Evolutionary conservation across 768 basidiomycete genomes (phyloP).

Genomic region (Serendipita sp.): DNA sequence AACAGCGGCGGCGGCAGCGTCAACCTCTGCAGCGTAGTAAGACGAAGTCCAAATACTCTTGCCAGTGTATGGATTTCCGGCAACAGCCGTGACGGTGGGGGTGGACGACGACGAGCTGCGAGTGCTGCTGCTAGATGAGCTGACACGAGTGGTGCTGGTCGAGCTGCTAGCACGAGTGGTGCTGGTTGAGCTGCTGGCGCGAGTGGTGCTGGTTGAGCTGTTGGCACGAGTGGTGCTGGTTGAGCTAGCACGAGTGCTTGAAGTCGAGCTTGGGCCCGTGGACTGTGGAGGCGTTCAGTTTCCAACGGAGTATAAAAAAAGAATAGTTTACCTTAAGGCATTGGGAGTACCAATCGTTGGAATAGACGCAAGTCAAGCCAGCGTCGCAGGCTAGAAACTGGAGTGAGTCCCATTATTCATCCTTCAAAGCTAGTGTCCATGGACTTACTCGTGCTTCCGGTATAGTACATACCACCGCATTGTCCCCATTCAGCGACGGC

Average conservation of each 20-base stretch:
- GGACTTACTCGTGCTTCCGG: too few species aligned
- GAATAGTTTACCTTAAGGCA: not conserved
- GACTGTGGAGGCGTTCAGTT: not conserved
- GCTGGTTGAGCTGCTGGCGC: not conserved
- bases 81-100: conserved; percentile 21
- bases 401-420: too few species aligned
- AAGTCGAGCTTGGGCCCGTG: not conserved
- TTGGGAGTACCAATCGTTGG: not conserved
- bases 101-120: conserved; percentile 14
- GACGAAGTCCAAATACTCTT: conserved; percentile 37
- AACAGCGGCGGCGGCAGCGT: conserved; percentile 31
- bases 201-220: not conserved
- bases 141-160: not conserved
- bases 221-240: not conserved
- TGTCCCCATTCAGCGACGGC: not conserved
- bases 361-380: not conserved
- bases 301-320: not conserved
- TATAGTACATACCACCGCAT: too few species aligned
- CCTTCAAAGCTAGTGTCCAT: too few species aligned
- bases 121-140: not conserved
- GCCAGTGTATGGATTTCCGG: conserved; percentile 37
- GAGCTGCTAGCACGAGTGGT: not conserved
- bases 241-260: not conserved
- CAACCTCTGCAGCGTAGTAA: conserved; percentile 38
- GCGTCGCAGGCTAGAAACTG: too few species aligned